These are phyloP conservation scores for Tilletiopsis washingtonensis DNA, from an alignment of 1,284 basidiomycete genomes.

Conservation along the genomic window DNA sequence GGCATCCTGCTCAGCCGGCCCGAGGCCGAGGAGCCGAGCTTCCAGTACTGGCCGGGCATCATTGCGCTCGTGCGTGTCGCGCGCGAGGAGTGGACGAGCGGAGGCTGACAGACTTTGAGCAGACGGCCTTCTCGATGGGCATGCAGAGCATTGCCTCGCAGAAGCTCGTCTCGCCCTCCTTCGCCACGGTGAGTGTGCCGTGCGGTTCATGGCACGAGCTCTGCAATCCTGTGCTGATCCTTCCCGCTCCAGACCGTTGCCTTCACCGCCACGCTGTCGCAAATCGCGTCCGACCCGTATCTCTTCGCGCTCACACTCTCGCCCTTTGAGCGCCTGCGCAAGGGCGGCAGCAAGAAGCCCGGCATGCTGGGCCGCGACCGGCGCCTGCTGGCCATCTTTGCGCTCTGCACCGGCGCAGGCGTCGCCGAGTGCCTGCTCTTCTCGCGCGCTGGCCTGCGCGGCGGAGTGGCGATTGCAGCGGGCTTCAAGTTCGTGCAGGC, in stretches of 20 bases:
- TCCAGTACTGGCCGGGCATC: constrained; percentile 26
- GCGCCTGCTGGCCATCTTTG: constrained; percentile 22
- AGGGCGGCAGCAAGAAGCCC: neutral
- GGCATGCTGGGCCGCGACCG: constrained; percentile 20
- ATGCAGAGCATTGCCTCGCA: constrained; percentile 34
- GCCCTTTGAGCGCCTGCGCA: neutral
- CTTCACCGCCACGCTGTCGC: constrained; percentile 37
- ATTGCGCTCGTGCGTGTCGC: constrained; percentile 20
- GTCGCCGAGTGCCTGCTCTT: constrained; percentile 31
- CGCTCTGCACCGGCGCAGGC: constrained; percentile 26
- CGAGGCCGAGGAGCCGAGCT: constrained; percentile 21
- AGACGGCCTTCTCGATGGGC: constrained; percentile 25
- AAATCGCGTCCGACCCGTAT: constrained; percentile 37
- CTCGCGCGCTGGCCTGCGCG: constrained; percentile 18
- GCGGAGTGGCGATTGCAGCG: constrained; percentile 25
- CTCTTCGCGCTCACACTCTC: constrained; percentile 23
- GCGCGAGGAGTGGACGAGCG: too few species aligned
- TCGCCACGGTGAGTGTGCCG: constrained; percentile 15
- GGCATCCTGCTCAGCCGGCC: constrained; percentile 31
- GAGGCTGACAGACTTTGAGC: neutral
- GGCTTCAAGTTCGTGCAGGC: constrained; percentile 27
- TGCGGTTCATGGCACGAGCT: neutral
- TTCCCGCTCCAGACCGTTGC: constrained; percentile 17
- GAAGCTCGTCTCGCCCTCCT: constrained; percentile 32
- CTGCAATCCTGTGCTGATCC: neutral